These are phyloP conservation scores for Inonotus obliquus DNA, from an alignment of 1,284 basidiomycete genomes.

Conservation along the genomic window DNA sequence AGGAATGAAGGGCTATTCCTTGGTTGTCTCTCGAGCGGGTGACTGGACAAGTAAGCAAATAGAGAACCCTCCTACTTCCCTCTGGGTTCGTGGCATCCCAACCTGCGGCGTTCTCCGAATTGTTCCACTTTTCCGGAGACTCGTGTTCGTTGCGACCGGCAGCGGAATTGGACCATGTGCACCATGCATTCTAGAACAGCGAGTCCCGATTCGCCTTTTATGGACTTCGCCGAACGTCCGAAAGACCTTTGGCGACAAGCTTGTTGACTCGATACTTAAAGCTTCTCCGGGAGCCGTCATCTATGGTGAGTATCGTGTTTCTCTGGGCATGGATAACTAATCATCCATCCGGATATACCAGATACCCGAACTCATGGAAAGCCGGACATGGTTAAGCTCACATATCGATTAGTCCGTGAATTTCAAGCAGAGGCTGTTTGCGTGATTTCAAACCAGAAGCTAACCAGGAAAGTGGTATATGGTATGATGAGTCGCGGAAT, in stretches of 20 bases:
- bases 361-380: slow-evolving; percentile 56
- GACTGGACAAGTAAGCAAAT: slow-evolving; percentile 56
- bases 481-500: slow-evolving; percentile 57
- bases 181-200: slow-evolving; percentile 46
- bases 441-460: slow-evolving; percentile 56
- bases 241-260: slow-evolving; percentile 52
- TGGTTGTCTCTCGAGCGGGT: slow-evolving; percentile 55
- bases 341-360: slow-evolving; percentile 21
- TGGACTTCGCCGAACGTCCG: slow-evolving; percentile 59
- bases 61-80: slow-evolving; percentile 43
- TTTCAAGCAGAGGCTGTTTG: slow-evolving; percentile 59
- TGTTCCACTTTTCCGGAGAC: slow-evolving; percentile 49
- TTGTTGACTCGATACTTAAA: slow-evolving; percentile 50
- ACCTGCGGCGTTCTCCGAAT: slow-evolving; percentile 57
- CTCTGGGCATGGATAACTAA: background rate
- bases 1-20: slow-evolving; percentile 48
- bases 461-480: slow-evolving; percentile 58
- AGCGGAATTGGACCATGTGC: slow-evolving; percentile 59
- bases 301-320: slow-evolving; percentile 37
- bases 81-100: slow-evolving; percentile 57
- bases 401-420: slow-evolving; percentile 50
- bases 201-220: slow-evolving; percentile 48
- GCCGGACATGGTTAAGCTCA: slow-evolving; percentile 59
- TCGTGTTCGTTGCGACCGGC: slow-evolving; percentile 60
- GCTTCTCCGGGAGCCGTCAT: slow-evolving; percentile 51